Base-by-base conservation (phyloP, 169 alveolate species). In the Pseudocohnilembus persalinus region DNA sequence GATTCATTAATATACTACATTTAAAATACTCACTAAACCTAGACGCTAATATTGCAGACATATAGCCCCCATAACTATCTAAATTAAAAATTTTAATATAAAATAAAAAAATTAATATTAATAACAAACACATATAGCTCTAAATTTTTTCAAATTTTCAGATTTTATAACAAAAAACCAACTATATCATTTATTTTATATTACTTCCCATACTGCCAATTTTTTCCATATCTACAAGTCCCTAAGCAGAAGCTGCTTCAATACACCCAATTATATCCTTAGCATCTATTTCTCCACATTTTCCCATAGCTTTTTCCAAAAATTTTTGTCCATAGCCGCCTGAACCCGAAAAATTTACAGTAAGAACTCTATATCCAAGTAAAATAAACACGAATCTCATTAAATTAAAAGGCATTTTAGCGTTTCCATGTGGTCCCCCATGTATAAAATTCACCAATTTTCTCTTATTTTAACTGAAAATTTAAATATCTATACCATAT, bases 391-490 rank as follows among this genome's bases (percentile, higher is more conserved):
- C 32, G 72, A 80, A 72, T 35, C 87, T 74, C 30, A 86, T 29
- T 20, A 31, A 26, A 25, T 79, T 75, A 28, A 80, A 80, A 30
- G 35, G 32, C 26, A 85, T 75, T 29, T 65, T 68, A 27, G 78
- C 64, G 0, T 11, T 33, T n/a, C 90, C 90, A 31, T 86, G 90
- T 1, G 90, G 90, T 30, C 90, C 90, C 6, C 90, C 90, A 86
- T 86, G 90, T 1, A 82, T 63, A n/a, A 80, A 29, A 0, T 80
- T 83, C 33, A 81, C 33, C 49, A 86, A 74, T 20, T 85, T 85
- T 81, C 90, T 86, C 15, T 81, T 73, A 30, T 79, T 31, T 29
- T 86, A 28, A 6, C 75, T 32, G 31, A 34, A 83, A 30, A 28
- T 73, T 31, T 74, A 68, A 73, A 74, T 63, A 29, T 49, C 68